Percentiles rank a stretch among this genome's conserved stretches.
Conservation (phyloP, 768 basidiomycete genomes). For the Lactifluus volemus region DNA sequence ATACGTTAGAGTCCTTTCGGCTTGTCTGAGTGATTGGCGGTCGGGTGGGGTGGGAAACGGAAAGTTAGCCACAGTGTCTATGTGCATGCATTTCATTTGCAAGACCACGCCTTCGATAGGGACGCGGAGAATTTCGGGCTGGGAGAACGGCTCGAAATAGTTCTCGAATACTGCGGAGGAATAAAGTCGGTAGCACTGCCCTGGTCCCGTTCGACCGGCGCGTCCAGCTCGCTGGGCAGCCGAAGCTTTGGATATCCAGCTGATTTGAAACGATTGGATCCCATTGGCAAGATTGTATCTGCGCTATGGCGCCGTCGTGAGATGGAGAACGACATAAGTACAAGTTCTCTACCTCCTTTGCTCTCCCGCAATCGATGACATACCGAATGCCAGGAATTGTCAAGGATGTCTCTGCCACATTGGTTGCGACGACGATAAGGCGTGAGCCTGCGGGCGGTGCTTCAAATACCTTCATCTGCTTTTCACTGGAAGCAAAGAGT, state of each 20-base stretch:
- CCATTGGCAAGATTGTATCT: slow-evolving; percentile 73
- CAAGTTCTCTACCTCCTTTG: slow-evolving; percentile 64
- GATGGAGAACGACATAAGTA: not conserved
- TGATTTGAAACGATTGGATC: slow-evolving; percentile 86
- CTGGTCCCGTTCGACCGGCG: slow-evolving; percentile 95
- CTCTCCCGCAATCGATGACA: slow-evolving; percentile 93
- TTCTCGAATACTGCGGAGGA: slow-evolving; percentile 93
- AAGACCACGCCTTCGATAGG: slow-evolving; percentile 95
- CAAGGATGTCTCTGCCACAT: slow-evolving; percentile 93
- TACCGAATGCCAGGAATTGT: slow-evolving; percentile 97
- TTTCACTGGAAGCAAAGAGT: slow-evolving; percentile 90
- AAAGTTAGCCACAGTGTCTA: slow-evolving; percentile 93
- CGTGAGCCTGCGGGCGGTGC: slow-evolving; percentile 73
- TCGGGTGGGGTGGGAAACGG: slow-evolving; percentile 98
- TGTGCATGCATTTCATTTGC: slow-evolving; percentile 99
- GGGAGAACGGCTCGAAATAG: slow-evolving; percentile 78
- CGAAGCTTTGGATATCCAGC: slow-evolving; percentile 48
- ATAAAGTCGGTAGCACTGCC: slow-evolving; percentile 96
- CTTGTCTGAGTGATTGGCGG: slow-evolving; percentile 59
- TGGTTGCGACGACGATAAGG: slow-evolving; percentile 90
- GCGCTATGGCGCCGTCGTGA: slow-evolving; percentile 39
- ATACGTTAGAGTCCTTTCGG: slow-evolving; percentile 71
- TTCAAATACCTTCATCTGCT: slow-evolving; percentile 90
- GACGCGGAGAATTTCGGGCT: slow-evolving; percentile 90
- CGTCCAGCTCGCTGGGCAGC: slow-evolving; percentile 78